phyloP scores from a whole-genome alignment of 2,329 filamentous ascomycete genomes.

The Clonostachys rhizophaga region DNA sequence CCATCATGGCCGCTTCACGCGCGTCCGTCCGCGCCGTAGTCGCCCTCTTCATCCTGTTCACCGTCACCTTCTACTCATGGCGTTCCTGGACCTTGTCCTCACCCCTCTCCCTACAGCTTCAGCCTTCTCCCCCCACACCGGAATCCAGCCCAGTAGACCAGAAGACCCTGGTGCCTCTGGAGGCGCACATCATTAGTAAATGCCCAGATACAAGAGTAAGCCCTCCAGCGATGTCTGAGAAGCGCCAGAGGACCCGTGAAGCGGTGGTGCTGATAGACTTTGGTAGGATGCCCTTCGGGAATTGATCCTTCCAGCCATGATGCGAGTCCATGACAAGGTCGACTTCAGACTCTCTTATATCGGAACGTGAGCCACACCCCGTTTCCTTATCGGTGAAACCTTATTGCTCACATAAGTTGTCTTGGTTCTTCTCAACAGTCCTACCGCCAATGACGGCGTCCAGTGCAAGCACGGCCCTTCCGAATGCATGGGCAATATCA shows the following conservation, averaged over 20 bases:
- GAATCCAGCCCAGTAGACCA: background rate
- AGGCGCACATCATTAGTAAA: slow-evolving; percentile 96
- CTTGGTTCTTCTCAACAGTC: slow-evolving; percentile 32
- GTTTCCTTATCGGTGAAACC: background rate
- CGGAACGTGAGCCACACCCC: slow-evolving; percentile 54
- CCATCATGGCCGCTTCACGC: slow-evolving; percentile 12
- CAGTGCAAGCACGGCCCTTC: slow-evolving; percentile 83
- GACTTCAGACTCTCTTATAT: slow-evolving; percentile 91
- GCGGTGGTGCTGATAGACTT: background rate
- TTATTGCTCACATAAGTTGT: background rate
- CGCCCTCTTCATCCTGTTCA: slow-evolving; percentile 13
- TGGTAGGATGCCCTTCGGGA: slow-evolving; percentile 68
- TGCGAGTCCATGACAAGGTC: slow-evolving; percentile 74
- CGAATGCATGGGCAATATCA: slow-evolving; percentile 90
- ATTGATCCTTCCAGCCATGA: slow-evolving; percentile 83
- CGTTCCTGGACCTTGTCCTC: background rate
- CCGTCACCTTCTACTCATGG: slow-evolving; percentile 2
- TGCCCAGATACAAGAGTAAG: slow-evolving; percentile 78
- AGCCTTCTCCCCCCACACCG: too few relatives aligned
- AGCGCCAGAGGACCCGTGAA: background rate
- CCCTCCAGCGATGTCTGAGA: background rate
- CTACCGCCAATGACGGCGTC: slow-evolving; percentile 74
- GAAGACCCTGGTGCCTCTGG: slow-evolving; percentile 59
- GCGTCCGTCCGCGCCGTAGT: slow-evolving; percentile 11
- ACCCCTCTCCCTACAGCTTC: background rate